Evolutionary conservation across 345 rosid species (phyloP).

Genomic region (Dipteronia sinensis): DNA sequence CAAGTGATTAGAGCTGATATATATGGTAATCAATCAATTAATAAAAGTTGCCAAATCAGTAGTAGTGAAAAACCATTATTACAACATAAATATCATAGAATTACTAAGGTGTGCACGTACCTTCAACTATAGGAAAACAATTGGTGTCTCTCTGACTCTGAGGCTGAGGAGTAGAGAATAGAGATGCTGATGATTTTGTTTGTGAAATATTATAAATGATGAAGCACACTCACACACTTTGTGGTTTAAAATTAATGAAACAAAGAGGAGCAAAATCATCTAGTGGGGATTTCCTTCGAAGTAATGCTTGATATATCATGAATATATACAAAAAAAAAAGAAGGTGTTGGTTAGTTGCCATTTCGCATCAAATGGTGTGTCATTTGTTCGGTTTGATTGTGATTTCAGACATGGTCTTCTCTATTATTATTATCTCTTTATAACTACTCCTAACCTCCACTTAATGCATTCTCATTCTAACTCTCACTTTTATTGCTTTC

Average conservation of each 20-base stretch:
- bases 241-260: not conserved
- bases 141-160: not conserved
- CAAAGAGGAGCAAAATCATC: not conserved
- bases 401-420: constrained; percentile 1
- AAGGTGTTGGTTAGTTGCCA: constrained; percentile 26
- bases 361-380: constrained; percentile 36
- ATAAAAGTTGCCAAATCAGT: too few species aligned
- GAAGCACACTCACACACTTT: not conserved
- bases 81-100: too few species aligned
- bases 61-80: not conserved
- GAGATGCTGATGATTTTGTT: not conserved
- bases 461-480: not conserved
- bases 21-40: too few species aligned
- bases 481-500: not conserved
- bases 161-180: not conserved
- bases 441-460: not conserved
- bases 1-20: too few species aligned
- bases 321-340: not conserved
- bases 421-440: not conserved
- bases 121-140: not conserved
- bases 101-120: not conserved
- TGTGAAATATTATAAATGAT: not conserved
- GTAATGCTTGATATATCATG: not conserved
- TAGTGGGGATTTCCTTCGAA: constrained; percentile 25
- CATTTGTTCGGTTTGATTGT: constrained; percentile 21